phyloP scores from a whole-genome alignment of 768 basidiomycete species.

The Boletus huronensis region DNA sequence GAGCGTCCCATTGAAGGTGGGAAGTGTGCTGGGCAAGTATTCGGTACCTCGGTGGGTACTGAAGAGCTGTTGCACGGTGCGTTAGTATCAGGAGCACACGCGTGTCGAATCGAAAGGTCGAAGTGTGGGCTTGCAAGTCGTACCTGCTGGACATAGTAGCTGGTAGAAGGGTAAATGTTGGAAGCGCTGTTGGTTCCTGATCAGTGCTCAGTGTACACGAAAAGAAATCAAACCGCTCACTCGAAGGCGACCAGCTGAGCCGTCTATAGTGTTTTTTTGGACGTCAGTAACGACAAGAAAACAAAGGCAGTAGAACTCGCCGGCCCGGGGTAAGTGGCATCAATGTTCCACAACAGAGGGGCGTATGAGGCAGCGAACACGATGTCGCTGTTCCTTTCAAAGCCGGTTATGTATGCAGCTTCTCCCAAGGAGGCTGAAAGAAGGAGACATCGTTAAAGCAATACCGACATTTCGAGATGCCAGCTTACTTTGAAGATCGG shows the following conservation, averaged over 20 bases:
- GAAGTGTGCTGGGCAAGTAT: slow-evolving; percentile 60
- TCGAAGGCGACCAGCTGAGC: slow-evolving; percentile 58
- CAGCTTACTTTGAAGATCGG: slow-evolving; percentile 47
- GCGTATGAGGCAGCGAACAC: slow-evolving; percentile 61
- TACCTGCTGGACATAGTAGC: slow-evolving; percentile 60
- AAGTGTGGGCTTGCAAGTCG: background rate
- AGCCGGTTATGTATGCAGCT: slow-evolving; percentile 65
- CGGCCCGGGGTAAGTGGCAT: slow-evolving; percentile 44
- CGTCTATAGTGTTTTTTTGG: slow-evolving; percentile 23
- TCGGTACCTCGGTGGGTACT: slow-evolving; percentile 56
- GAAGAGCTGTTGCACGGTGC: slow-evolving; percentile 44
- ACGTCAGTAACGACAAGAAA: background rate
- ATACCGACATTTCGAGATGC: background rate
- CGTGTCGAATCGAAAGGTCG: background rate
- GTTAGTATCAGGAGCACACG: background rate
- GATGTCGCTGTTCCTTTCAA: slow-evolving; percentile 56
- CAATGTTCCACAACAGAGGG: slow-evolving; percentile 50
- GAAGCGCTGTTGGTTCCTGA: slow-evolving; percentile 37
- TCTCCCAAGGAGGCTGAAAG: slow-evolving; percentile 46
- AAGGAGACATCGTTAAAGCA: background rate
- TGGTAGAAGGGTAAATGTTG: slow-evolving; percentile 51
- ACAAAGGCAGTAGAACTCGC: slow-evolving; percentile 32
- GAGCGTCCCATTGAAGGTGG: slow-evolving; percentile 43
- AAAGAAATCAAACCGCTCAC: slow-evolving; percentile 34
- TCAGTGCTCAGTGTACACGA: background rate